Conservation (phyloP, 2,329 filamentous ascomycete species). For the Niveomyces coronatus region DNA sequence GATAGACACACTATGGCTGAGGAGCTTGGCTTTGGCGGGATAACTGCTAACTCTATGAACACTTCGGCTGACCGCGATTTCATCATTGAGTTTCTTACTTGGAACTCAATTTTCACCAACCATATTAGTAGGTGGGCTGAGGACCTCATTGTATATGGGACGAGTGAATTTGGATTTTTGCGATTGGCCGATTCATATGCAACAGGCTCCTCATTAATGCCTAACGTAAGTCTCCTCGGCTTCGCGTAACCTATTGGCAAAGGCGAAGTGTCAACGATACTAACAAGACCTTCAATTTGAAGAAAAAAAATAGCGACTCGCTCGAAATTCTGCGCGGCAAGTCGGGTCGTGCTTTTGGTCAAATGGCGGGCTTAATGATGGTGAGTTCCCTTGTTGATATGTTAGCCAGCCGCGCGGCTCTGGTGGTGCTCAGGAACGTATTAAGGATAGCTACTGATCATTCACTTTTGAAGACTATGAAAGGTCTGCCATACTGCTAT, state of each 20-base stretch:
- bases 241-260: neutral
- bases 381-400: constrained; percentile 18
- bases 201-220: constrained; percentile 46
- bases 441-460: constrained; percentile 20
- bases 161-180: constrained; percentile 67
- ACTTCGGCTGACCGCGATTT: constrained; percentile 64
- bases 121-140: constrained; percentile 68
- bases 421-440: constrained; percentile 16
- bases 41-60: constrained; percentile 61
- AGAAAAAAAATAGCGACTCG: constrained; percentile 79
- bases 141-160: constrained; percentile 77
- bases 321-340: constrained; percentile 65
- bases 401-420: constrained; percentile 11
- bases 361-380: constrained; percentile 69
- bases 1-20: constrained; percentile 27
- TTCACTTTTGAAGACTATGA: constrained; percentile 31
- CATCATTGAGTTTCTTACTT: constrained; percentile 61
- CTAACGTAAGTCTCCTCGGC: constrained; percentile 24
- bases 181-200: constrained; percentile 69
- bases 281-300: constrained; percentile 54
- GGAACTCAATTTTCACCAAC: constrained; percentile 58
- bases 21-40: constrained; percentile 61
- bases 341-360: constrained; percentile 64
- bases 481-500: constrained; percentile 60
- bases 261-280: neutral